Percentiles rank a stretch among this genome's conserved stretches.
Evolutionary conservation across 768 basidiomycete genomes (phyloP).

Genomic region (Lentinula sp.): DNA sequence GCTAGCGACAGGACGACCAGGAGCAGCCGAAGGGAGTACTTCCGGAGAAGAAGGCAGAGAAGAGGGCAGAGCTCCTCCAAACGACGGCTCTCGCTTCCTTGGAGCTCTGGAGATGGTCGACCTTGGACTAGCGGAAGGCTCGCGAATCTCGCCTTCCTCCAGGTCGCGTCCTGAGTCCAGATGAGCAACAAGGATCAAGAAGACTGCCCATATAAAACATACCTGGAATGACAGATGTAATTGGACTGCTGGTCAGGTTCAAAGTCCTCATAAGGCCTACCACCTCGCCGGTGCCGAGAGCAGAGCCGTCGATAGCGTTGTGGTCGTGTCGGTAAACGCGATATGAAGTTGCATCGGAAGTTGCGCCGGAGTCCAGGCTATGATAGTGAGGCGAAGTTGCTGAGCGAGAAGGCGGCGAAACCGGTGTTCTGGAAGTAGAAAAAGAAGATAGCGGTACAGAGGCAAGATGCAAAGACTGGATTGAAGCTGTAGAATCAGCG

Average conservation of each 20-base stretch:
- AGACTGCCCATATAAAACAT: background rate
- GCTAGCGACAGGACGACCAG: background rate
- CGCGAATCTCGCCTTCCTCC: constrained; percentile 5
- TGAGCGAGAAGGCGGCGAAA: background rate
- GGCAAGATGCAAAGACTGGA: constrained; percentile 6
- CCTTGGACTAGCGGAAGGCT: background rate
- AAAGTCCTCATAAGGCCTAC: constrained; percentile 2
- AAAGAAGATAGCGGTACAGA: constrained; percentile 4
- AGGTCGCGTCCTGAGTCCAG: background rate
- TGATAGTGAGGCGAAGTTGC: background rate
- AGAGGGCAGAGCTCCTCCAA: constrained; percentile 3
- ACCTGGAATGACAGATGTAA: background rate
- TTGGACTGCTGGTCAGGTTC: background rate
- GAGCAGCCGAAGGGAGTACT: background rate
- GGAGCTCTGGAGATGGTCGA: background rate
- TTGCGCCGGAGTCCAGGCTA: background rate
- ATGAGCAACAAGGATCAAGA: background rate
- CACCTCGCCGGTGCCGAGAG: background rate
- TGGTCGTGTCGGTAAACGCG: background rate
- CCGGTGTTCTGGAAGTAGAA: background rate
- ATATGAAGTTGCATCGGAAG: background rate
- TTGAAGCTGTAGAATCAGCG: constrained; percentile 6
- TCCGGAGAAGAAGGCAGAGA: constrained; percentile 5
- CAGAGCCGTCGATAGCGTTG: background rate
- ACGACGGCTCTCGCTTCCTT: background rate